Evolutionary conservation across 2,329 filamentous ascomycete genomes (phyloP), one percentile per base, ranked within the genome.

Genomic region (Calonectria pseudoturangicola): DNA sequence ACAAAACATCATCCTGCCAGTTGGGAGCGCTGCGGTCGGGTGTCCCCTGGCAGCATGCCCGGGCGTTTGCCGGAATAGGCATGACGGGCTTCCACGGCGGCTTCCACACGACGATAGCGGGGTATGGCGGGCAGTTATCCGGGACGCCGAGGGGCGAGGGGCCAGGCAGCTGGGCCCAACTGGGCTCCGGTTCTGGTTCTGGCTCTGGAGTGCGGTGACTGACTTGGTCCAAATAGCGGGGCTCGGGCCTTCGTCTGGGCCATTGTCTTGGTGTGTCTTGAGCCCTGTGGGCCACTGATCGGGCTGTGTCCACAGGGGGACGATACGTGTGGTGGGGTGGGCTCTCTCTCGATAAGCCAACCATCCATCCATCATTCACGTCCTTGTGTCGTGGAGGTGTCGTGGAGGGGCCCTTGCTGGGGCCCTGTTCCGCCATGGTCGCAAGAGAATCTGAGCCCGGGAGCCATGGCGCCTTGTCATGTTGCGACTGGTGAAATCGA

Each of bases 71-170:
- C 78, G 45, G 67, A 79, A 76, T 72, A 56, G 78, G 78, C 71
- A 76, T 76, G 72, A 73, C 58, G 78, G 75, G 78, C 78, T 80
- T 80, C 78, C 72, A 80, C 72, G 60, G 58, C 74, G 74, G 75
- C 77, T 80, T 80, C 78, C 70, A 80, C 72, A 78, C 73, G 70
- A 74, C 62, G 76, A 74, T 79, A 79, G 78, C 76, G 78, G 78
- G 78, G 78, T 80, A 77, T 78, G 33, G 70, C 76, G 73, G 73
- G 70, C 71, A 71, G 73, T 69, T 77, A 78, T 70, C 76, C 74
- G 75, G 70, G 65, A 47, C 70, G 50, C 36, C 41, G 56, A 65
- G 39, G 65, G 65, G 48, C 58, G 56, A 65, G 39, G 65, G 65
- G 48, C 58, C 66, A 66, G 43, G 41, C 28, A 58, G 39, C 36